These are phyloP conservation scores for Beauveria pseudobassiana DNA, from an alignment of 2,329 filamentous ascomycete genomes.

Conservation along the genomic window DNA sequence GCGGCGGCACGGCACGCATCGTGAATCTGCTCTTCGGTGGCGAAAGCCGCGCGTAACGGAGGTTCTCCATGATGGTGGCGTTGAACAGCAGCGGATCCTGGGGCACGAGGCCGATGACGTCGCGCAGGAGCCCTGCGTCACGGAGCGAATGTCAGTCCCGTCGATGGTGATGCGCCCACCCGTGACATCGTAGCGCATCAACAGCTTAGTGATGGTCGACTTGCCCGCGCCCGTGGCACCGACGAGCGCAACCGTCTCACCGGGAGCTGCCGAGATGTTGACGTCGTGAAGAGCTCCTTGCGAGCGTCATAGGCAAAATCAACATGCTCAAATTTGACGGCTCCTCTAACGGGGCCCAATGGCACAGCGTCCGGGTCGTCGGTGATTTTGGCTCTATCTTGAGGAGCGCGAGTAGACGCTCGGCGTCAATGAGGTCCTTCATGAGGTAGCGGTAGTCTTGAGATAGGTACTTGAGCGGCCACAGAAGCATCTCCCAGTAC, in stretches of 20 bases:
- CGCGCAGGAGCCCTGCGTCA: constrained; percentile 33
- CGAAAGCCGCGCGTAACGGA: constrained; percentile 42
- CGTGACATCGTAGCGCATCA: constrained; percentile 43
- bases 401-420: constrained; percentile 37
- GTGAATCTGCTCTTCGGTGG: constrained; percentile 40
- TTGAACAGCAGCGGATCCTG: constrained; percentile 43
- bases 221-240: constrained; percentile 41
- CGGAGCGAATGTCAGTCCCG: constrained; percentile 35
- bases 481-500: constrained; percentile 46
- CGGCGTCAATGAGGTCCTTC: constrained; percentile 38
- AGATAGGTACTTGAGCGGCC: constrained; percentile 22
- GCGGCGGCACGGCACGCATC: constrained; percentile 45
- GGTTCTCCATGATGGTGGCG: constrained; percentile 47
- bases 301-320: constrained; percentile 24
- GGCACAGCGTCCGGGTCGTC: constrained; percentile 32
- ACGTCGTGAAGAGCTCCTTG: constrained; percentile 31
- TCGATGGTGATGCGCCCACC: constrained; percentile 39
- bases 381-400: constrained; percentile 20
- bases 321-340: background rate
- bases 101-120: constrained; percentile 37
- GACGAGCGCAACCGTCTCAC: constrained; percentile 38
- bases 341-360: constrained; percentile 16
- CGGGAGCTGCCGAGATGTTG: constrained; percentile 34
- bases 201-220: constrained; percentile 40
- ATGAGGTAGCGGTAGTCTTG: constrained; percentile 37